Evolutionary conservation across 805 yeast species (phyloP).

Genomic region (Yarrowia sp.): DNA sequence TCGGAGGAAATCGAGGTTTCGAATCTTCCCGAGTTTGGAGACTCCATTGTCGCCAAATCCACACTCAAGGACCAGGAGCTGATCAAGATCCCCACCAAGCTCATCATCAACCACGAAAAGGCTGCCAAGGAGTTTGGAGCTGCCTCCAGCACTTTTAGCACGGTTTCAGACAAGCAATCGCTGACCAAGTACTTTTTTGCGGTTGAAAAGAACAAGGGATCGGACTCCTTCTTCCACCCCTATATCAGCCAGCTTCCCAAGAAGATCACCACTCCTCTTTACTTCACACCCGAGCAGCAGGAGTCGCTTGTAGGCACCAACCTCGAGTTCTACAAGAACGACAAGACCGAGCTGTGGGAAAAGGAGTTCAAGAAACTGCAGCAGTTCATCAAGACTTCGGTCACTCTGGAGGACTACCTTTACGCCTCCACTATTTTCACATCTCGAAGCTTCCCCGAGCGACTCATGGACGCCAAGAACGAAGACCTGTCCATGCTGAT

Average conservation of each 20-base stretch:
- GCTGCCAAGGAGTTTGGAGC: conserved; percentile 41
- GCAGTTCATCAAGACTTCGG: conserved; percentile 8
- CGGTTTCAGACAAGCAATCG: conserved; percentile 23
- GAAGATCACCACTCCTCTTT: conserved; percentile 64
- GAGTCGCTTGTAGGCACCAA: conserved; percentile 70
- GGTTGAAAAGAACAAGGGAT: conserved; percentile 31
- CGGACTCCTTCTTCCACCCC: conserved; percentile 49
- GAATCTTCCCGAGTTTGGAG: conserved; percentile 39
- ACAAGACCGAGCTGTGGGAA: conserved; percentile 55
- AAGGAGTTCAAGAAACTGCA: conserved; percentile 59
- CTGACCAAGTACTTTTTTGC: conserved; percentile 34
- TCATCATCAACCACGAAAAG: conserved; percentile 42
- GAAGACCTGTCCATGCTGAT: conserved; percentile 65
- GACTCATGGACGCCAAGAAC: conserved; percentile 55
- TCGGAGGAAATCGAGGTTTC: conserved; percentile 36
- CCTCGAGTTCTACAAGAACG: conserved; percentile 61
- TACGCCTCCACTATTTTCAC: conserved; percentile 78
- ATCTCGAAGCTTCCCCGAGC: conserved; percentile 81
- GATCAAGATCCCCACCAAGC: conserved; percentile 40
- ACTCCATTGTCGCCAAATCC: conserved; percentile 40
- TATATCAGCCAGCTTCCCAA: conserved; percentile 61
- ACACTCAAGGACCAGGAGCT: conserved; percentile 39
- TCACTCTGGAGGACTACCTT: conserved; percentile 54
- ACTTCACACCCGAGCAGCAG: conserved; percentile 59
- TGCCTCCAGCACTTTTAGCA: conserved; percentile 13